Evolutionary conservation across 208 protist genomes (phyloP).

Genomic region (Crithidia expoeki): DNA sequence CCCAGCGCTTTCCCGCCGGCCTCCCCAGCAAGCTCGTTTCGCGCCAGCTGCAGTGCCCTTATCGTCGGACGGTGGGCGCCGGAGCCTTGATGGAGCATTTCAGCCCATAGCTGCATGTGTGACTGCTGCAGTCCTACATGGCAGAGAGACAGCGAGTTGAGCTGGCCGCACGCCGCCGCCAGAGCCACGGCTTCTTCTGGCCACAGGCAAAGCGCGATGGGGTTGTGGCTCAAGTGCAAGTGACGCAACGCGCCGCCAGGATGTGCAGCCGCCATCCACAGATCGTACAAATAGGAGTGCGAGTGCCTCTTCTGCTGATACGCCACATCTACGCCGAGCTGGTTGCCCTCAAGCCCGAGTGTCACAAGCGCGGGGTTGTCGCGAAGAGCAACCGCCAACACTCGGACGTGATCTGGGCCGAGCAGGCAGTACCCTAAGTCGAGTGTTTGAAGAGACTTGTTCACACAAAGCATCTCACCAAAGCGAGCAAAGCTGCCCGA

Average conservation of each 20-base stretch:
- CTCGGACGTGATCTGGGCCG: slow-evolving; percentile 41
- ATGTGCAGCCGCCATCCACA: slow-evolving; percentile 39
- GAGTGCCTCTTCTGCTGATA: slow-evolving; percentile 13
- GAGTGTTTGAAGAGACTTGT: slow-evolving; percentile 55
- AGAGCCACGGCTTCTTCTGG: slow-evolving; percentile 59
- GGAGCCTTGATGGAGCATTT: slow-evolving; percentile 14
- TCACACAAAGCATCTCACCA: slow-evolving; percentile 43
- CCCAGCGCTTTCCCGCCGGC: slow-evolving; percentile 43
- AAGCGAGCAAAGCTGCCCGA: slow-evolving; percentile 58
- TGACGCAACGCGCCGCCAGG: slow-evolving; percentile 40
- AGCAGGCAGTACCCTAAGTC: slow-evolving; percentile 79
- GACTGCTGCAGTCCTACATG: slow-evolving; percentile 44
- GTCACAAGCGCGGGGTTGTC: slow-evolving; percentile 50
- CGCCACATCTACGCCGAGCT: slow-evolving; percentile 36
- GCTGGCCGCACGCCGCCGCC: slow-evolving; percentile 38
- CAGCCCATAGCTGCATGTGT: slow-evolving; percentile 56
- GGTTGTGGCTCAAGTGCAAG: slow-evolving; percentile 71
- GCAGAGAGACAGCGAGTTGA: slow-evolving; percentile 57
- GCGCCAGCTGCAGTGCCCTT: slow-evolving; percentile 54
- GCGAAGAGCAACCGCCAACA: slow-evolving; percentile 43
- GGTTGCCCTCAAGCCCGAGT: slow-evolving; percentile 76
- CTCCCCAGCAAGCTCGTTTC: slow-evolving; percentile 51
- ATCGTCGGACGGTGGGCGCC: slow-evolving; percentile 22
- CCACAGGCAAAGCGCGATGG: slow-evolving; percentile 54
- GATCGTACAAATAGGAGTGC: slow-evolving; percentile 53